A percentile compares a stretch with the other conserved stretches of the same genome.
Evolutionary conservation across 2,329 filamentous ascomycete genomes (phyloP).

Genomic region (Calonectria pauciramosa): DNA sequence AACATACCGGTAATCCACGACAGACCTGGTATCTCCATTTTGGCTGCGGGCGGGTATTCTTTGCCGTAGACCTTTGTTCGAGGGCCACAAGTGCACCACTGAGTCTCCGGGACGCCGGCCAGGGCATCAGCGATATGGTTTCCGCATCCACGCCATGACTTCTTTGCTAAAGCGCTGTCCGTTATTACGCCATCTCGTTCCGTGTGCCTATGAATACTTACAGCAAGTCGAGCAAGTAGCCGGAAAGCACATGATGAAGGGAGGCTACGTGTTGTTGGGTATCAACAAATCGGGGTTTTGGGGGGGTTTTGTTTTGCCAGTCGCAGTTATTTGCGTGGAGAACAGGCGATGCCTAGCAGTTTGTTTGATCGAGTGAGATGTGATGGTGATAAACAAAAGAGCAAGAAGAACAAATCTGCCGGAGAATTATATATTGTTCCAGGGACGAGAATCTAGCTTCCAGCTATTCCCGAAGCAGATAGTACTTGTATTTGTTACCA

Average conservation of each 20-base stretch:
- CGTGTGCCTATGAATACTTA: slow-evolving; percentile 42
- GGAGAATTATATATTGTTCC: neutral
- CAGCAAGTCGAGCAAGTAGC: slow-evolving; percentile 58
- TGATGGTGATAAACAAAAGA: no score
- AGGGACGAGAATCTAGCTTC: neutral
- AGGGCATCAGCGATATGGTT: slow-evolving; percentile 62
- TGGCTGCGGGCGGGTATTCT: slow-evolving; percentile 60
- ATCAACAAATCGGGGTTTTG: neutral
- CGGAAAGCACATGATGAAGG: slow-evolving; percentile 56
- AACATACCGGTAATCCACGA: slow-evolving; percentile 53
- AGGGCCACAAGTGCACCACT: slow-evolving; percentile 64
- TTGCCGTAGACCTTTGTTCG: slow-evolving; percentile 59
- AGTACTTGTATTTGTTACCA: neutral
- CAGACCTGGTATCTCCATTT: slow-evolving; percentile 54
- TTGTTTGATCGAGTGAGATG: neutral
- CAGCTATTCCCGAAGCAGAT: neutral
- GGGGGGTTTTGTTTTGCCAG: neutral
- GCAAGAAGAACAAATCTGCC: neutral
- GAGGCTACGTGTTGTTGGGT: neutral
- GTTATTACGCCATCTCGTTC: neutral
- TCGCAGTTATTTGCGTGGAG: neutral
- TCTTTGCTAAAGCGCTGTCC: slow-evolving; percentile 53
- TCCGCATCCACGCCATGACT: slow-evolving; percentile 65
- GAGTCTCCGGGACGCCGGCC: slow-evolving; percentile 56
- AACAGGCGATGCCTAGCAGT: neutral